These are phyloP conservation scores for Claviceps paspali DNA, from an alignment of 2,329 filamentous ascomycete genomes.

Conservation along the genomic window DNA sequence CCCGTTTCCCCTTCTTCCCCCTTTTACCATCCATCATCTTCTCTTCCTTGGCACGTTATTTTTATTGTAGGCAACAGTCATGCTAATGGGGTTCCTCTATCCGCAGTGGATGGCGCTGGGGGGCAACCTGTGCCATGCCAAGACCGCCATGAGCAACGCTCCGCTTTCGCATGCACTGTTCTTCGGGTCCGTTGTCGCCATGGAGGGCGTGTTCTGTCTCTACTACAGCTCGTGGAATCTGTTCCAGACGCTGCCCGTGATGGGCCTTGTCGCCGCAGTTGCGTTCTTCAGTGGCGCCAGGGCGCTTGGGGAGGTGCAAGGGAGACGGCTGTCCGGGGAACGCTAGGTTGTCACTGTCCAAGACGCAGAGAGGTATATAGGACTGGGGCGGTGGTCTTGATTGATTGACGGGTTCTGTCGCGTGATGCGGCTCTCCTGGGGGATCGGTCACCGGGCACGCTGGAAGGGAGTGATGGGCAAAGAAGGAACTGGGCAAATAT, in stretches of 20 bases:
- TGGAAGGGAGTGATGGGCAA: too few species aligned
- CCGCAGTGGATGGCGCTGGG: slow-evolving; percentile 65
- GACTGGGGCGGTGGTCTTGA: too few species aligned
- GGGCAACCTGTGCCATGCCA: slow-evolving; percentile 65
- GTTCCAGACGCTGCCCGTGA: slow-evolving; percentile 72
- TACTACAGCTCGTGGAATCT: slow-evolving; percentile 91
- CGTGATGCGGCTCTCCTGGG: too few species aligned
- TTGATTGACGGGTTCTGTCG: too few species aligned
- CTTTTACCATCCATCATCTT: too few species aligned
- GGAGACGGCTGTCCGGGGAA: slow-evolving; percentile 64
- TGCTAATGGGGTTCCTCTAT: too few species aligned
- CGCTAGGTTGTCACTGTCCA: slow-evolving; percentile 22
- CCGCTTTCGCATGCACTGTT: slow-evolving; percentile 74
- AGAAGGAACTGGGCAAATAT: too few species aligned
- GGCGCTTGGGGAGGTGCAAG: slow-evolving; percentile 85
- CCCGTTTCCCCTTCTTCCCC: too few species aligned
- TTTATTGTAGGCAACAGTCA: too few species aligned
- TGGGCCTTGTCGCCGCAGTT: slow-evolving; percentile 49
- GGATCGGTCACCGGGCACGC: too few species aligned
- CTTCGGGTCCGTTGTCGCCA: slow-evolving; percentile 69
- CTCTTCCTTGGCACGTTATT: too few species aligned
- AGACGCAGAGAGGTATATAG: too few species aligned
- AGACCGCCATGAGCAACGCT: slow-evolving; percentile 58
- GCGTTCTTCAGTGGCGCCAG: slow-evolving; percentile 78
- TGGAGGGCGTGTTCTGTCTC: slow-evolving; percentile 86